Evolutionary conservation across 2,329 filamentous ascomycete species (phyloP).

Genomic region (Cladobotryum protrusum): DNA sequence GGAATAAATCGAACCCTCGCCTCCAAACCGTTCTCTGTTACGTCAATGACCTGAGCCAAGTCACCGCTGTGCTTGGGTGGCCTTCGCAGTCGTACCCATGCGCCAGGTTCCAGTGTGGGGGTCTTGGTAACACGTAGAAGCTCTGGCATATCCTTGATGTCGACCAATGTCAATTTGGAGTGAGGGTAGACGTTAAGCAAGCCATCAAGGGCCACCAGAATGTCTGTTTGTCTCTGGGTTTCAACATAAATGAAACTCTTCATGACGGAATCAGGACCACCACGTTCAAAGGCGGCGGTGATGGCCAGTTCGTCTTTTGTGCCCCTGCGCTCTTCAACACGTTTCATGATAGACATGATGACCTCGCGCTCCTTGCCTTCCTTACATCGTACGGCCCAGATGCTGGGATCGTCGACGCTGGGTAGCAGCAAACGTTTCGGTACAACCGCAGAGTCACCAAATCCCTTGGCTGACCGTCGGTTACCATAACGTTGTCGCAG

Average conservation of each 20-base stretch:
- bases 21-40: constrained; percentile 87
- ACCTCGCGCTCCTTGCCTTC: constrained; percentile 94
- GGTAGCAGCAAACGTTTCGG: constrained; percentile 83
- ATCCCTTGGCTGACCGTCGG: constrained; percentile 57
- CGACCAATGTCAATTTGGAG: constrained; percentile 78
- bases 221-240: constrained; percentile 79
- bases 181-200: constrained; percentile 87
- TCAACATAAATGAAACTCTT: constrained; percentile 94
- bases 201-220: constrained; percentile 73
- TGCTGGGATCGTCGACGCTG: constrained; percentile 89
- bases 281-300: constrained; percentile 87
- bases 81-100: constrained; percentile 83
- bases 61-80: constrained; percentile 79
- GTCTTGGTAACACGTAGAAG: constrained; percentile 86
- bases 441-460: constrained; percentile 67
- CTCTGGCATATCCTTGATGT: constrained; percentile 96
- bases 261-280: constrained; percentile 71
- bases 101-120: constrained; percentile 75
- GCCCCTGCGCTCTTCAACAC: constrained; percentile 71
- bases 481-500: constrained; percentile 85
- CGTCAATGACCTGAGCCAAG: constrained; percentile 84
- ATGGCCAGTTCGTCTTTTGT: constrained; percentile 79
- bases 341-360: constrained; percentile 79
- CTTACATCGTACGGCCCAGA: constrained; percentile 90
- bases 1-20: constrained; percentile 84